Base-by-base conservation (phyloP, 2,329 filamentous ascomycete species). In the Alternaria burnsii region DNA sequence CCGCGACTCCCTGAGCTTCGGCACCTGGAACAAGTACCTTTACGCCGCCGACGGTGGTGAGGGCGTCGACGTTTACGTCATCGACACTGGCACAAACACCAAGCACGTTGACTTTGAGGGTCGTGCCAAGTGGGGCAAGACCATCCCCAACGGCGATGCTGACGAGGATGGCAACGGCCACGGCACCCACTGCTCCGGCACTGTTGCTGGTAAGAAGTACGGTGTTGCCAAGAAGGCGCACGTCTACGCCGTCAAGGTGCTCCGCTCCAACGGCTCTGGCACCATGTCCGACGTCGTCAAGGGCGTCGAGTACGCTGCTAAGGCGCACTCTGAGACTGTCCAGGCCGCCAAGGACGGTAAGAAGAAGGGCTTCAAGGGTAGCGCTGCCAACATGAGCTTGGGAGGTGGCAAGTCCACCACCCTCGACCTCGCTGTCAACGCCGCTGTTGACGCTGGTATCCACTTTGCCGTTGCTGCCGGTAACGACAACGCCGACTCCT, bases 171-270 rank as follows among this genome's bases (percentile, higher is more conserved):
- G 95, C 80, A 99, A 99, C 75, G 95, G 95, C 65, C 95, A 99
- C 85, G 95, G 95, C 75, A 99, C 95, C 76, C 95, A 99, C 87
- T 99, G 95, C 89, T 98, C 95, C 67, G 95, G 95, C 73, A 99
- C 96, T 65, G 90, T 99, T 75, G 95, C 92, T 69, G 95, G 96
- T 79, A 96, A 95, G 89, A 97, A 97, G 86, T 99, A 97, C 79
- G 95, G 95, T 88, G 95, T 99, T 67, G 94, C 95, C 80, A 99
- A 99, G 90, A 97, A 98, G 88, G 95, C 96, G 78, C 89, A 92
- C 73, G 86, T 99, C 80, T 94, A 96, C 77, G 95, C 95, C 68
- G 94, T 99, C 86, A 99, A 99, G 90, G 95, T 99, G 41, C 91
- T 99, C 72, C 89, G 91, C 79, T 97, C 94, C 74, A 99, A 97